A percentile compares a stretch with the other conserved stretches of the same genome.
These are phyloP conservation scores for Lactarius quietus DNA, from an alignment of 768 basidiomycete species.

Conservation along the genomic window DNA sequence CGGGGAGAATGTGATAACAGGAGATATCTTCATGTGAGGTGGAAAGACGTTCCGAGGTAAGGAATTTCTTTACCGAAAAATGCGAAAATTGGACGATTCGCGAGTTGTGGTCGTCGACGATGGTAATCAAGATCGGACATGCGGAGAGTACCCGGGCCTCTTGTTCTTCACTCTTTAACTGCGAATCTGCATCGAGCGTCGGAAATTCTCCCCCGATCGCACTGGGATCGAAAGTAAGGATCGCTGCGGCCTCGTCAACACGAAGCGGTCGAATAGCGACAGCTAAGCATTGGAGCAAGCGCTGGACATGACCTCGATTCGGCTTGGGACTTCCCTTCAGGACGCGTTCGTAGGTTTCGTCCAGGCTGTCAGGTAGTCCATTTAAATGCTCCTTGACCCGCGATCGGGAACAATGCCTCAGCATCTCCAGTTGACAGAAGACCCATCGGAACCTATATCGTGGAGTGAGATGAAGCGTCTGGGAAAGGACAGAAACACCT, in stretches of 20 bases:
- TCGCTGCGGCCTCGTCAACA: neutral
- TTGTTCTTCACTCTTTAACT: too few relatives aligned
- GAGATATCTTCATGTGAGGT: too few relatives aligned
- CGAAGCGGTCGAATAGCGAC: neutral
- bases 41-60: too few relatives aligned
- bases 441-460: neutral
- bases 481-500: too few relatives aligned
- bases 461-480: neutral
- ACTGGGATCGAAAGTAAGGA: too few relatives aligned
- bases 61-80: too few relatives aligned
- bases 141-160: neutral
- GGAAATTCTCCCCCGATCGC: too few relatives aligned
- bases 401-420: neutral
- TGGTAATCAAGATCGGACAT: neutral
- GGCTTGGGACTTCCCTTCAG: neutral
- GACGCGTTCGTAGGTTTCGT: neutral
- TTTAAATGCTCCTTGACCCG: neutral
- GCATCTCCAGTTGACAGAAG: neutral
- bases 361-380: neutral
- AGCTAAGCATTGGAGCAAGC: neutral
- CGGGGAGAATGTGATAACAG: too few relatives aligned
- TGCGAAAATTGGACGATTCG: neutral
- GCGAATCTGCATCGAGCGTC: too few relatives aligned
- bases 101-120: accelerated
- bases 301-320: neutral